A percentile compares a stretch with the other conserved stretches of the same genome.
Evolutionary conservation across 2,329 filamentous ascomycete species (phyloP).

Genomic region (Aspergillus fumigatiaffinis): DNA sequence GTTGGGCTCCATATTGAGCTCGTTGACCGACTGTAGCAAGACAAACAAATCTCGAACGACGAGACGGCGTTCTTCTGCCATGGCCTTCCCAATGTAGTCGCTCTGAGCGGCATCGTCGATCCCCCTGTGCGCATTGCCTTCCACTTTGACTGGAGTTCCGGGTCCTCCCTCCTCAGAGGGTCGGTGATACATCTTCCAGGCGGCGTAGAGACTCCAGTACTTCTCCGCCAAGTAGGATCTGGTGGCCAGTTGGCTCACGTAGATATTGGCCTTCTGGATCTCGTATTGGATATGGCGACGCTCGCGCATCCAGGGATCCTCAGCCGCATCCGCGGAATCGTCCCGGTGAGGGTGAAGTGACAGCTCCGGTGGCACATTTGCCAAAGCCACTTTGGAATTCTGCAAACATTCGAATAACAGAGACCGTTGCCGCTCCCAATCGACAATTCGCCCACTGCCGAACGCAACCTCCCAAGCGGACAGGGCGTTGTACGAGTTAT

Average conservation of each 20-base stretch:
- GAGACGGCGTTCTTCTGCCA: constrained; percentile 72
- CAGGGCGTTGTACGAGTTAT: constrained; percentile 73
- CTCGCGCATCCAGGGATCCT: constrained; percentile 21
- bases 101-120: constrained; percentile 34
- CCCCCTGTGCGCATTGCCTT: constrained; percentile 22
- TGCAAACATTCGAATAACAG: constrained; percentile 68
- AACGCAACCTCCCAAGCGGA: constrained; percentile 79
- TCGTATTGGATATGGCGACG: constrained; percentile 64
- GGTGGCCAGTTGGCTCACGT: constrained; percentile 74
- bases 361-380: constrained; percentile 65
- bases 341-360: constrained; percentile 51
- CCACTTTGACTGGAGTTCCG: constrained; percentile 14
- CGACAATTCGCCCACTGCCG: constrained; percentile 69
- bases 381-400: constrained; percentile 65
- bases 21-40: constrained; percentile 71
- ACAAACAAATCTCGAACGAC: constrained; percentile 75
- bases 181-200: constrained; percentile 42
- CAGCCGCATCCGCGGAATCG: constrained; percentile 46
- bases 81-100: constrained; percentile 57
- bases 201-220: constrained; percentile 73
- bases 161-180: constrained; percentile 12
- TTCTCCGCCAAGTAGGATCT: constrained; percentile 82
- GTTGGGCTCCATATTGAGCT: constrained; percentile 77
- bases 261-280: constrained; percentile 89
- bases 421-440: constrained; percentile 72